These are phyloP conservation scores for Nemania sp. DNA, from an alignment of 2,329 filamentous ascomycete species.

Conservation along the genomic window DNA sequence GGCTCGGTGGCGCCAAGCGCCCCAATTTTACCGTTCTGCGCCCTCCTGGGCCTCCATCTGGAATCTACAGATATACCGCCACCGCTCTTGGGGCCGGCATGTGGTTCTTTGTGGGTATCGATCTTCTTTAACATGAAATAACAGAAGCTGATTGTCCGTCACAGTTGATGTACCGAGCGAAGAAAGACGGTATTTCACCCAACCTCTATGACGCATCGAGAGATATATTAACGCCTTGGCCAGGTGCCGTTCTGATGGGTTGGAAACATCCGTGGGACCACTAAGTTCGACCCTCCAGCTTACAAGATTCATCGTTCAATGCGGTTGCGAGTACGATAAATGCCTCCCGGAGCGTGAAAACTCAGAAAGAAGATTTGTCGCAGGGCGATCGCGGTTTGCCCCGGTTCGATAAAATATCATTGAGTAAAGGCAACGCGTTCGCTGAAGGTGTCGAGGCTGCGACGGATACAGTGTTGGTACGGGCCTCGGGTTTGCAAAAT, in stretches of 20 bases:
- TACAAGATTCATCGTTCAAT: slow-evolving; percentile 1
- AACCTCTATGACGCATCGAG: slow-evolving; percentile 11
- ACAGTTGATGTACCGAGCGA: slow-evolving; percentile 92
- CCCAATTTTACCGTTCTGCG: too few relatives aligned
- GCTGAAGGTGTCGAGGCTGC: slow-evolving; percentile 1
- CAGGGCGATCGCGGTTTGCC: neutral
- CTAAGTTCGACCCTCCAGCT: slow-evolving; percentile 49
- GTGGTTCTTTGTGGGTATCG: slow-evolving; percentile 91
- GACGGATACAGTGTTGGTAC: too few relatives aligned
- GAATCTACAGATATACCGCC: slow-evolving; percentile 80
- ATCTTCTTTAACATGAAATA: neutral
- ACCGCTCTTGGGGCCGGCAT: slow-evolving; percentile 91
- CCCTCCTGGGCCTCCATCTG: too few relatives aligned
- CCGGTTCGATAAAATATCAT: slow-evolving; percentile 9
- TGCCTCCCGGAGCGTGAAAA: slow-evolving; percentile 1
- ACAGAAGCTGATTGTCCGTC: slow-evolving; percentile 21
- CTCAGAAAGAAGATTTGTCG: neutral
- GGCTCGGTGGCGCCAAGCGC: slow-evolving; percentile 45
- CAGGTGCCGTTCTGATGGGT: slow-evolving; percentile 77
- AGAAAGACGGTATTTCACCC: slow-evolving; percentile 79
- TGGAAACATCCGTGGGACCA: slow-evolving; percentile 98
- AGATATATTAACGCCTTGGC: slow-evolving; percentile 27
- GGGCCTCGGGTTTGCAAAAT: too few relatives aligned
- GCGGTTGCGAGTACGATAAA: neutral
- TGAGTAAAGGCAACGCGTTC: slow-evolving; percentile 2